Conservation (phyloP, 225 moss, liverwort and hornwort genomes). For the Physcomitrium patens region DNA sequence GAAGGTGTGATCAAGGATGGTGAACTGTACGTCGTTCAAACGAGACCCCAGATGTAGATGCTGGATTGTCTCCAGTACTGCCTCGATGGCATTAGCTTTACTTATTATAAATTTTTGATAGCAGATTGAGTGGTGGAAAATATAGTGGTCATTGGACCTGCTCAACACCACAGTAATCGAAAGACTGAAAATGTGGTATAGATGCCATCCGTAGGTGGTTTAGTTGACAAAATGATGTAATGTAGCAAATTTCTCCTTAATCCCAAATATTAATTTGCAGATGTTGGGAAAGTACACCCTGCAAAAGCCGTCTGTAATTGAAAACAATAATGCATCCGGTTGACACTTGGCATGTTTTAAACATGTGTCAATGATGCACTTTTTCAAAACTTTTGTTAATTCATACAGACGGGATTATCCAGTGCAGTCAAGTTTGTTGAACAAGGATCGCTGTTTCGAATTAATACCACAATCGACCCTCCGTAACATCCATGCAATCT, state of each 20-base stretch:
- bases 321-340: too few species aligned
- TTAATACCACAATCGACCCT: too few species aligned
- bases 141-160: neutral
- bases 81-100: neutral
- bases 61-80: neutral
- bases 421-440: too few species aligned
- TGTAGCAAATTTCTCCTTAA: neutral
- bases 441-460: too few species aligned
- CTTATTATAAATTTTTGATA: neutral
- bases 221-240: neutral
- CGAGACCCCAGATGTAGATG: slow-evolving; percentile 88
- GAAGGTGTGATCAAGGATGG: slow-evolving; percentile 84
- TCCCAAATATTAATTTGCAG: too few species aligned
- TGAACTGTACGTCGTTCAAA: slow-evolving; percentile 83
- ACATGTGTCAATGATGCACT: too few species aligned
- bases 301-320: too few species aligned
- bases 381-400: too few species aligned
- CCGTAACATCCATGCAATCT: too few species aligned
- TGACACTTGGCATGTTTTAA: too few species aligned
- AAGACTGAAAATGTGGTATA: slow-evolving; percentile 22
- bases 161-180: slow-evolving; percentile 1
- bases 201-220: neutral
- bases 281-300: too few species aligned
- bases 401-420: too few species aligned
- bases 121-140: neutral